Percentiles rank a stretch among this genome's conserved stretches.
These are phyloP conservation scores for Dillenia suffruticosa DNA, from an alignment of 164 flowering plant species.

Conservation along the genomic window DNA sequence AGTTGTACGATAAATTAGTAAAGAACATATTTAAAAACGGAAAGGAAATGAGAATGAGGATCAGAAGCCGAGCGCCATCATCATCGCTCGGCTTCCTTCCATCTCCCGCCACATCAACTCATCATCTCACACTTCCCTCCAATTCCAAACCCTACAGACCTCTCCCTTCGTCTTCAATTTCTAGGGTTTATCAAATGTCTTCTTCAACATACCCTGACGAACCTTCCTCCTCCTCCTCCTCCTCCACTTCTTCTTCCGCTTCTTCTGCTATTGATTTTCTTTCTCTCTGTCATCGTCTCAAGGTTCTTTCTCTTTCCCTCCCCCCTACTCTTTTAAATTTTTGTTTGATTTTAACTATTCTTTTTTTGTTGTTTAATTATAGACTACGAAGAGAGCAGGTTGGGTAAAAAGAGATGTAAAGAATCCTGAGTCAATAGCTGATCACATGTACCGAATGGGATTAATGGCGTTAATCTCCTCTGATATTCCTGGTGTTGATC, in stretches of 20 bases:
- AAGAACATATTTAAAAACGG: too few species aligned
- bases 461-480: conserved; percentile 81
- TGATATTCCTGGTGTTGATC: conserved; percentile 76
- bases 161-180: conserved; percentile 1
- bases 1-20: too few species aligned
- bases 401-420: conserved; percentile 68
- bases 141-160: not conserved
- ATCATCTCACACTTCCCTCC: too few species aligned
- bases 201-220: conserved; percentile 7
- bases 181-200: not conserved
- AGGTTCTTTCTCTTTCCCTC: conserved; percentile 26
- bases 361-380: not conserved
- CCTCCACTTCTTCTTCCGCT: conserved; percentile 29
- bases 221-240: not conserved
- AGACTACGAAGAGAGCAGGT: conserved; percentile 93
- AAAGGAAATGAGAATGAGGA: too few species aligned
- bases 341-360: not conserved
- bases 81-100: conserved; percentile 6
- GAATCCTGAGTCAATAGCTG: conserved; percentile 86
- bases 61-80: not conserved
- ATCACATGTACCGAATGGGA: conserved; percentile 97
- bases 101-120: not conserved
- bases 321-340: not conserved
- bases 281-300: conserved; percentile 72
- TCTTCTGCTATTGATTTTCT: conserved; percentile 79